phyloP scores from a whole-genome alignment of 2,329 filamentous ascomycete species.

The Phaeophleospora eucalypticola region DNA sequence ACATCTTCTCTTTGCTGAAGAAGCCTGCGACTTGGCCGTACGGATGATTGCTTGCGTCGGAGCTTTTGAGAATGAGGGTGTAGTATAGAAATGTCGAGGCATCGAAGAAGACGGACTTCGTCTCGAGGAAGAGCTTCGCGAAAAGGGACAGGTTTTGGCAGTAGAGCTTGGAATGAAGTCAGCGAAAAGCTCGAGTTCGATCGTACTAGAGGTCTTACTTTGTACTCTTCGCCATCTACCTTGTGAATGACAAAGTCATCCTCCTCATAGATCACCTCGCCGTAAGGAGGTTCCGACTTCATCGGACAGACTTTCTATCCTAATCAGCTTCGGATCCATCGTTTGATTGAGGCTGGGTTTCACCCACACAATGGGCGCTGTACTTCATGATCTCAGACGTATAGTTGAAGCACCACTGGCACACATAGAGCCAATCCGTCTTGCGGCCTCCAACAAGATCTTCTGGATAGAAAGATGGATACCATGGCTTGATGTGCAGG shows the following conservation, averaged over 20 bases:
- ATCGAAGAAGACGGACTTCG: constrained; percentile 98
- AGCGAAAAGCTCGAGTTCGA: not conserved
- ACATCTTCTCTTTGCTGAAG: constrained; percentile 98
- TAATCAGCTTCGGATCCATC: constrained; percentile 15
- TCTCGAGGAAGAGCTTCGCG: constrained; percentile 94
- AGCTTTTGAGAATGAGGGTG: constrained; percentile 66
- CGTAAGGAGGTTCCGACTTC: constrained; percentile 52
- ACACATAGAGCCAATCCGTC: constrained; percentile 68
- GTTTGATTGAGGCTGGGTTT: not conserved
- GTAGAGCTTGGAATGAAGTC: constrained; percentile 56
- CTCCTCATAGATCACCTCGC: constrained; percentile 70
- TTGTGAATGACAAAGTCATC: constrained; percentile 85
- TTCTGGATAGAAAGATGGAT: constrained; percentile 82
- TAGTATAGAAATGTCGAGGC: constrained; percentile 94
- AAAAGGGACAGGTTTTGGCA: constrained; percentile 95
- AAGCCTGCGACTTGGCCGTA: constrained; percentile 73
- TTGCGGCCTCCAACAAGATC: constrained; percentile 47
- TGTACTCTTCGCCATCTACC: constrained; percentile 82
- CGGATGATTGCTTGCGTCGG: constrained; percentile 27
- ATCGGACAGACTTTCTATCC: constrained; percentile 42
- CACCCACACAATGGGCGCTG: constrained; percentile 43
- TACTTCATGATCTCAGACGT: constrained; percentile 53
- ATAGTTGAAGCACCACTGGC: constrained; percentile 93
- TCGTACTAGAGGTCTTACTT: constrained; percentile 33
- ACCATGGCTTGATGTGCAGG: constrained; percentile 83